Evolutionary conservation across 345 rosid species (phyloP).

Genomic region (Jatropha curcas): DNA sequence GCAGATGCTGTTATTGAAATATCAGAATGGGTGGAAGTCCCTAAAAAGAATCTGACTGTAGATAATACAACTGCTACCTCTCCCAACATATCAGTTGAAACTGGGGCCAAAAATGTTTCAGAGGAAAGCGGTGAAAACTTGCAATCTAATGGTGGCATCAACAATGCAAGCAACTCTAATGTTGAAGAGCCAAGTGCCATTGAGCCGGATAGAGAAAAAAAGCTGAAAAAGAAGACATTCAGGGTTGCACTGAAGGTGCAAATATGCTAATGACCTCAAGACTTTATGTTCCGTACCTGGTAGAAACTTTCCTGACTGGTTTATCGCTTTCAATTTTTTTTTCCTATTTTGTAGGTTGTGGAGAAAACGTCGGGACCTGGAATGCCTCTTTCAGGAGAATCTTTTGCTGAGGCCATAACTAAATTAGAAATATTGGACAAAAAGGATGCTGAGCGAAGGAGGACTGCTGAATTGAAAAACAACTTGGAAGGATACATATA

Average conservation of each 20-base stretch:
- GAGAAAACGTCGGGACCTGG: constrained; percentile 87
- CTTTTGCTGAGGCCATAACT: constrained; percentile 61
- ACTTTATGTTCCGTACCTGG: constrained; percentile 2
- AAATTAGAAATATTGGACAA: constrained; percentile 78
- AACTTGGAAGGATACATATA: constrained; percentile 91
- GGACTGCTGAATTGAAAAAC: constrained; percentile 93
- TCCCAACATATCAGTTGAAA: constrained; percentile 50
- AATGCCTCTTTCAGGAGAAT: constrained; percentile 62
- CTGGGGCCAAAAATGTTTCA: constrained; percentile 42
- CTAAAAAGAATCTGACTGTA: constrained; percentile 64
- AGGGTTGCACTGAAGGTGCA: constrained; percentile 84
- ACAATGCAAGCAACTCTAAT: constrained; percentile 36
- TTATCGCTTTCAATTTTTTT: neutral
- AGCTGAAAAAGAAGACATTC: constrained; percentile 78
- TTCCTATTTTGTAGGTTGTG: constrained; percentile 56
- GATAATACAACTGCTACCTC: constrained; percentile 66
- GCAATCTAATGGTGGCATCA: constrained; percentile 46
- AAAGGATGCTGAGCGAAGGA: constrained; percentile 87
- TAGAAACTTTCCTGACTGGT: neutral
- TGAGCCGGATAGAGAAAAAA: constrained; percentile 67
- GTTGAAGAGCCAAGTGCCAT: constrained; percentile 48
- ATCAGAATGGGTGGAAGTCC: constrained; percentile 98
- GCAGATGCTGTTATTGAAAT: constrained; percentile 94
- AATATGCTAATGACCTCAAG: neutral
- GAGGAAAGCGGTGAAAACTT: constrained; percentile 54